Percentiles rank a stretch among this genome's conserved stretches.
Evolutionary conservation across 768 basidiomycete genomes (phyloP).

Genomic region (Gloeopeniophorella convolvens): DNA sequence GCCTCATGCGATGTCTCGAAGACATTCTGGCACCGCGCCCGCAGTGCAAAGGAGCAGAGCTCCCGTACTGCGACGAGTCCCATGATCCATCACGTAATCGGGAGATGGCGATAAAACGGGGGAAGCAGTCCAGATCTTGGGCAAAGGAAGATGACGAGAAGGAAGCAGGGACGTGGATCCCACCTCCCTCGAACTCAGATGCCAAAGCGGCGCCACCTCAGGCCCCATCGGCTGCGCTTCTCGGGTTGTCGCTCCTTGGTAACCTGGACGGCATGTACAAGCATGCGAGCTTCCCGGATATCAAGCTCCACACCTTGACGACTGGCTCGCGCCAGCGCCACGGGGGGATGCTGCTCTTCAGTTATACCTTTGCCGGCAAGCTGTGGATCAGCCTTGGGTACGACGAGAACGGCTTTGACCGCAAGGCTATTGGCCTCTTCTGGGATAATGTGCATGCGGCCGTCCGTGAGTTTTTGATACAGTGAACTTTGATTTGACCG

Average conservation of each 20-base stretch:
- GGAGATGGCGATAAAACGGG: conserved; percentile 62
- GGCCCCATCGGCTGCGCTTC: conserved; percentile 52
- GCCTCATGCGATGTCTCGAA: conserved; percentile 27
- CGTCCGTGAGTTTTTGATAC: conserved; percentile 52
- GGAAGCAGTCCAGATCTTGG: conserved; percentile 54
- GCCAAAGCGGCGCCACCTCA: conserved; percentile 13
- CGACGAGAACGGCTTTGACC: conserved; percentile 69
- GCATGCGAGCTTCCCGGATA: conserved; percentile 47
- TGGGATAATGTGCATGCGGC: conserved; percentile 54
- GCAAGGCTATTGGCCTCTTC: conserved; percentile 52
- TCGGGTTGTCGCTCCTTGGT: conserved; percentile 79
- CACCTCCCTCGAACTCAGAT: conserved; percentile 22
- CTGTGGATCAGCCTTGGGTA: conserved; percentile 78
- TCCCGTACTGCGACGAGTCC: conserved; percentile 53
- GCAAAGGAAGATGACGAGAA: conserved; percentile 71
- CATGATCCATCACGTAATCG: conserved; percentile 56
- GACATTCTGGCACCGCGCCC: conserved; percentile 73
- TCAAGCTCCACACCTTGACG: conserved; percentile 66
- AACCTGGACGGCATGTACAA: conserved; percentile 80
- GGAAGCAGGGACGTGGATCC: conserved; percentile 37
- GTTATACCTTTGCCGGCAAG: conserved; percentile 67
- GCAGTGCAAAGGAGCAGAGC: conserved; percentile 62
- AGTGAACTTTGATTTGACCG: conserved; percentile 4
- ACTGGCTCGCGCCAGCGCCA: conserved; percentile 79
- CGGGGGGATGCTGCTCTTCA: conserved; percentile 77